Evolutionary conservation across 805 yeast genomes (phyloP), one percentile per base, ranked within the genome.

Genomic region (Saccharomyces cerevisiae): DNA sequence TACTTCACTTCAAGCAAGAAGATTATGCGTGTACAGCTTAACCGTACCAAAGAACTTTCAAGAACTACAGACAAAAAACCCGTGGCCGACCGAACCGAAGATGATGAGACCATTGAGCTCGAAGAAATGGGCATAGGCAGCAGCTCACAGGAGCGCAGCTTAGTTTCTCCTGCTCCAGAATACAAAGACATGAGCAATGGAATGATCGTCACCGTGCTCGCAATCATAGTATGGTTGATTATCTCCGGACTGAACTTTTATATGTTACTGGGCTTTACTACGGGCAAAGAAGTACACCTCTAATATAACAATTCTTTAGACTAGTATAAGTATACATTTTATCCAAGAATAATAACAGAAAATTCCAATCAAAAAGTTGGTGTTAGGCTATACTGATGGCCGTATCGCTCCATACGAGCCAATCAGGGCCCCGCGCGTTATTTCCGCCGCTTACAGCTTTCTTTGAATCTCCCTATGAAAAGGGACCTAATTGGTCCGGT

Each of bases 1-100:
- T 85, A 81, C 66, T 87, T 90, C 68, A 90, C 96, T 0, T 80
- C 88, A 61, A 81, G 78, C 50, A 82, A 82, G 61, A 69, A 75
- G 46, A 83, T 85, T 55, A 87, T 87, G 94, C 73, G 80, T 46
- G 87, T 83, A 8, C 76, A 75, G 32, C 27, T 68, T 13, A 61
- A 59, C 48, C 46, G 51, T 11, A 26, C n/a, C 47, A 27, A 41
- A 29, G 24, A 8, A 6, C 32, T 4, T 43, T 53, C 41, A 61
- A 53, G 46, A 51, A 57, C 47, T 57, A 59, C 48, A 54, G 55
- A 51, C 51, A 55, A 47, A 50, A 53, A 17, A 48, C 47, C 26
- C 13, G 43, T 17, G 22, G 43, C 10, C 11, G 11, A 6, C 11
- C 24, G 10, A 5, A 17, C 8, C 13, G 43, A 36, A 17, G 43